phyloP scores from a whole-genome alignment of 2,329 filamentous ascomycete genomes.

The Aspergillus calidoustus region DNA sequence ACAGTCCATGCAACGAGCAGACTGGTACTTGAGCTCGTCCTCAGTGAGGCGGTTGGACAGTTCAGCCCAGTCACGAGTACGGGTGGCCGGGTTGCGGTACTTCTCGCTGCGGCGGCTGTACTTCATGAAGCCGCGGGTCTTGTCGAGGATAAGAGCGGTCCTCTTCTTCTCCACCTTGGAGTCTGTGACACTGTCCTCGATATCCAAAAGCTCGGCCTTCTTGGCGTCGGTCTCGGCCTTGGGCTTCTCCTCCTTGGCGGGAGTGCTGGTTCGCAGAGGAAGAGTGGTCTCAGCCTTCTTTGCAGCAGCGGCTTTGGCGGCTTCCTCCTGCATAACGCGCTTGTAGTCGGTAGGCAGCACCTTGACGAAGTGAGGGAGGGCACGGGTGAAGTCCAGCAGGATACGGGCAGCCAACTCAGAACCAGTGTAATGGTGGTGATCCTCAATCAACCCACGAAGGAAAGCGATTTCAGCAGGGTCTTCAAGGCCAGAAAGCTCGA shows the following conservation, averaged over 20 bases:
- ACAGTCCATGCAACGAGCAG: conserved; percentile 97
- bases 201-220: conserved; percentile 76
- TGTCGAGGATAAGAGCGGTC: conserved; percentile 89
- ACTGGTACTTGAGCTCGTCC: conserved; percentile 95
- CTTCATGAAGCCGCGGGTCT: conserved; percentile 97
- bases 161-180: conserved; percentile 86
- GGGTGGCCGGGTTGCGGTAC: conserved; percentile 81
- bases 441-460: conserved; percentile 88
- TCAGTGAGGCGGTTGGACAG: conserved; percentile 84
- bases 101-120: conserved; percentile 92
- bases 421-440: conserved; percentile 97
- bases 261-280: conserved; percentile 70
- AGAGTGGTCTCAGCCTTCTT: conserved; percentile 84
- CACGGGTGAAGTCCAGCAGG: conserved; percentile 91
- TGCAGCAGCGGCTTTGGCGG: conserved; percentile 79
- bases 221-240: conserved; percentile 66
- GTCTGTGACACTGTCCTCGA: conserved; percentile 89
- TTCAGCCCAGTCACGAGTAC: conserved; percentile 92
- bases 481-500: conserved; percentile 81
- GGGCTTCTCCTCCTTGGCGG: conserved; percentile 58
- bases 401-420: conserved; percentile 93
- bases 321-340: conserved; percentile 84
- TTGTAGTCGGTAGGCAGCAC: conserved; percentile 96
- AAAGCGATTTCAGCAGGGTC: conserved; percentile 89
- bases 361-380: conserved; percentile 88